Percentiles rank a stretch among this genome's conserved stretches.
phyloP scores from a whole-genome alignment of 805 yeast genomes.

The Cyberlindnera saturnus region DNA sequence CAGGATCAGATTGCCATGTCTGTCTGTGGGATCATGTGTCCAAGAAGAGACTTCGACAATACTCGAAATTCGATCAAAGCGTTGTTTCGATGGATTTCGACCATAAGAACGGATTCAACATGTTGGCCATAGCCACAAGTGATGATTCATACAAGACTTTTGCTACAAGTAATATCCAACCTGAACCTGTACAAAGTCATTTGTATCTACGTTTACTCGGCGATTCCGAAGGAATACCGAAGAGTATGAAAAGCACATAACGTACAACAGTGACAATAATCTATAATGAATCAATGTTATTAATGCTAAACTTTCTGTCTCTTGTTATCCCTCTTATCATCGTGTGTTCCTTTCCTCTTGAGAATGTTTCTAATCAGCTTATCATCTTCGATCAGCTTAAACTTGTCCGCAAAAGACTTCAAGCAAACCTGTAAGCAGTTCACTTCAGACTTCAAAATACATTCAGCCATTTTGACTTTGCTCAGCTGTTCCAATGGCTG shows the following conservation, averaged over 20 bases:
- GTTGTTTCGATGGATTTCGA: slow-evolving; percentile 37
- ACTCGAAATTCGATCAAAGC: slow-evolving; percentile 45
- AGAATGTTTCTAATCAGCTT: slow-evolving; percentile 53
- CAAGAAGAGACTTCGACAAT: slow-evolving; percentile 68
- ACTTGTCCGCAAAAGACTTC: slow-evolving; percentile 23
- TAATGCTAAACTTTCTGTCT: slow-evolving; percentile 14
- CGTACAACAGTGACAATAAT: neutral
- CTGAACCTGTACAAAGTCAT: slow-evolving; percentile 11
- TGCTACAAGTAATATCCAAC: slow-evolving; percentile 19
- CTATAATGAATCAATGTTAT: slow-evolving; percentile 3
- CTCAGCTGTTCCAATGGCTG: slow-evolving; percentile 11
- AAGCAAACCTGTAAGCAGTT: slow-evolving; percentile 39
- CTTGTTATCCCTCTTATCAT: slow-evolving; percentile 23
- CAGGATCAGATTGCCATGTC: slow-evolving; percentile 87
- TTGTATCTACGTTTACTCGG: slow-evolving; percentile 13
- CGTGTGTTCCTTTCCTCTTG: slow-evolving; percentile 38
- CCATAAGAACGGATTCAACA: slow-evolving; percentile 18
- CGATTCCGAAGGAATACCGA: slow-evolving; percentile 18
- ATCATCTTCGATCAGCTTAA: slow-evolving; percentile 47
- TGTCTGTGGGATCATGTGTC: slow-evolving; percentile 87
- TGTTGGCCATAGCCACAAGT: slow-evolving; percentile 41
- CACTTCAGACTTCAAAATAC: slow-evolving; percentile 53
- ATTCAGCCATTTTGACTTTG: slow-evolving; percentile 40
- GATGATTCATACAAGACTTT: slow-evolving; percentile 43
- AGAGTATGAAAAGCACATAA: neutral